Evolutionary conservation across 495 filamentous ascomycete genomes (phyloP).

Genomic region (Tuber indicum): DNA sequence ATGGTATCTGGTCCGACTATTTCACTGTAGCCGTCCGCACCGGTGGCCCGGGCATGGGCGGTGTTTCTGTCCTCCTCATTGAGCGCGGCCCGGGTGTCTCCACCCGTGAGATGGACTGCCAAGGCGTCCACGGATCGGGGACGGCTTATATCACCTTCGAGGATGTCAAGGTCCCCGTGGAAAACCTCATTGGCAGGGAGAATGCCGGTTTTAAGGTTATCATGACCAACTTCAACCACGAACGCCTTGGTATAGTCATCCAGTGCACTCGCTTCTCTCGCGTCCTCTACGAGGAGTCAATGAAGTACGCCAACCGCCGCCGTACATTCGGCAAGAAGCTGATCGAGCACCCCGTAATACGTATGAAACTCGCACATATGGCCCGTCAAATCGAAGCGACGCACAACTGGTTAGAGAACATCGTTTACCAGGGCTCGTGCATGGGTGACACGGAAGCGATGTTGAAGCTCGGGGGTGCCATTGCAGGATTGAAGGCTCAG

Average conservation of each 20-base stretch:
- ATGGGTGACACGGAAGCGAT: slow-evolving; percentile 95
- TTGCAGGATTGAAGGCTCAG: slow-evolving; percentile 90
- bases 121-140: slow-evolving; percentile 89
- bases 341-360: slow-evolving; percentile 94
- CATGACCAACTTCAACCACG: slow-evolving; percentile 99
- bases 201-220: slow-evolving; percentile 98
- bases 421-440: slow-evolving; percentile 82
- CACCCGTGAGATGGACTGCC: slow-evolving; percentile 95
- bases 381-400: slow-evolving; percentile 93
- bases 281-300: slow-evolving; percentile 91
- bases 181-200: slow-evolving; percentile 95
- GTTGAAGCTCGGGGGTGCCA: slow-evolving; percentile 89
- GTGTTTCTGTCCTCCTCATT: slow-evolving; percentile 82
- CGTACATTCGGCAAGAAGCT: slow-evolving; percentile 91
- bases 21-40: slow-evolving; percentile 96
- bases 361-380: slow-evolving; percentile 96
- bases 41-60: slow-evolving; percentile 78
- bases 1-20: slow-evolving; percentile 93
- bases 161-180: slow-evolving; percentile 96
- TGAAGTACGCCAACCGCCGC: slow-evolving; percentile 96
- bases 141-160: slow-evolving; percentile 98
- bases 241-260: slow-evolving; percentile 97
- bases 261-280: slow-evolving; percentile 91
- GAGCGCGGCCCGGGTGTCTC: slow-evolving; percentile 74
- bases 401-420: slow-evolving; percentile 95